A percentile compares a stretch with the other conserved stretches of the same genome.
phyloP scores from a whole-genome alignment of 352 stramenopile genomes.

The Pythium grandisporangium region DNA sequence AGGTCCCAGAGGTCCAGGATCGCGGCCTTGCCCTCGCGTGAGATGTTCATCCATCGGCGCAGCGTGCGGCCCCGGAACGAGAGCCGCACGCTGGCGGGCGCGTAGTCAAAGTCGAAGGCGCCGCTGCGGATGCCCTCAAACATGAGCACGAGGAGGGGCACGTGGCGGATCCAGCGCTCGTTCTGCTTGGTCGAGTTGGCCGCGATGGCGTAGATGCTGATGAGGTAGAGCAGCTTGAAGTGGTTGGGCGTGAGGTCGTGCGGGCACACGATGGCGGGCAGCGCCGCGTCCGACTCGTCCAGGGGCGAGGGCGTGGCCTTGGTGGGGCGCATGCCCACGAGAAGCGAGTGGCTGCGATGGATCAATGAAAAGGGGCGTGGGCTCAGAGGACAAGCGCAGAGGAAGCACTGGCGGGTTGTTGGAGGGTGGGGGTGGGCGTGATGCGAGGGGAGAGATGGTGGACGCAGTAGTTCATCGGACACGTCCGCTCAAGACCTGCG shows the following conservation, averaged over 20 bases:
- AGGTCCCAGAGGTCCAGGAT: slow-evolving; percentile 93
- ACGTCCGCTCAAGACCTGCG: no score
- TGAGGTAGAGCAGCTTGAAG: slow-evolving; percentile 94
- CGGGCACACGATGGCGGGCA: no score
- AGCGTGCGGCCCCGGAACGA: slow-evolving; percentile 85
- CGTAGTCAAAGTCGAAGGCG: slow-evolving; percentile 96
- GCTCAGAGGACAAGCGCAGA: background rate
- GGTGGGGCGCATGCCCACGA: no score
- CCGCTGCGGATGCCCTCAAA: slow-evolving; percentile 94
- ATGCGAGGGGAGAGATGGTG: no score
- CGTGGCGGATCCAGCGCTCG: slow-evolving; percentile 94
- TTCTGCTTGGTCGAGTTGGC: slow-evolving; percentile 86
- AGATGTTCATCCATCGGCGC: slow-evolving; percentile 90
- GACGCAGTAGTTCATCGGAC: no score
- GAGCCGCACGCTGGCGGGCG: slow-evolving; percentile 90
- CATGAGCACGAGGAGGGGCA: slow-evolving; percentile 93
- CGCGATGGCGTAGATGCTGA: slow-evolving; percentile 91
- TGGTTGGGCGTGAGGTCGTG: slow-evolving; percentile 90
- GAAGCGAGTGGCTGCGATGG: no score
- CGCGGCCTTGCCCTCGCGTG: slow-evolving; percentile 92
- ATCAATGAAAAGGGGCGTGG: slow-evolving; percentile 5
- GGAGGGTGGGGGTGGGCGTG: no score
- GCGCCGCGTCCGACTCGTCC: no score
- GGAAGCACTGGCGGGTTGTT: no score
- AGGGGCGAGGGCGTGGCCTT: no score